Evolutionary conservation across 2,329 filamentous ascomycete species (phyloP), one percentile per base, ranked within the genome.

Genomic region (Fusarium sp.): DNA sequence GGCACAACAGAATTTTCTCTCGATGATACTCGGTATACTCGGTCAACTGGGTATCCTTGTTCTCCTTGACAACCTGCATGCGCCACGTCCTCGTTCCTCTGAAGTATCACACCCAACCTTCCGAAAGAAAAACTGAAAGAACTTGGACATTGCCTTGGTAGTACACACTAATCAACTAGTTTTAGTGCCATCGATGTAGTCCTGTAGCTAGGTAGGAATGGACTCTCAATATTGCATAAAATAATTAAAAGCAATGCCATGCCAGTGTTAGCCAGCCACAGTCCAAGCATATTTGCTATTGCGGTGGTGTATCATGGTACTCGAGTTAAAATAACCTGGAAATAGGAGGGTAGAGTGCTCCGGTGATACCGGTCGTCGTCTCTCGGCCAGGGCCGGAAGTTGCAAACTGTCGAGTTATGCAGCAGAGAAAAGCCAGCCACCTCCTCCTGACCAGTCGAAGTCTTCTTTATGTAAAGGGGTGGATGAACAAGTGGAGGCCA

Each of bases 401-500:
- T 14, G 10, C 16, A 6, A 25, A 14, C 15, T 9, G 14, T 38
- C 10, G 24, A 53, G 34, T 3, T 16, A 14, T 27, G 25, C 22
- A 18, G 10, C 32, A 34, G 14, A 47, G 22, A 25, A 11, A 29
- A 14, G 24, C 24, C 9, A 43, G 15, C 50, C 34, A 12, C 18
- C 8, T 20, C 7, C 10, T 7, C 8, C 14, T 16, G 50, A 15
- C 24, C n/a, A 6, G 30, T 42, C 6, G 8, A 25, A 16, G 27
- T 9, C 10, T 20, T 9, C 38, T 52, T 15, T 47, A 30, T 44
- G 20, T 12, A 24, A 29, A 25, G 8, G 30, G 25, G 50, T 47
- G 57, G 49, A 25, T 42, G 9, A 49, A n/a, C 1, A 9, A 46
- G 57, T 44, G 67, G 57, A 59, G 57, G 34, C 29, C 11, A n/a